Percentiles rank a stretch among this genome's conserved stretches.
These are phyloP conservation scores for Pelagophyceae sp. DNA, from an alignment of 352 stramenopile genomes.

Conservation along the genomic window DNA sequence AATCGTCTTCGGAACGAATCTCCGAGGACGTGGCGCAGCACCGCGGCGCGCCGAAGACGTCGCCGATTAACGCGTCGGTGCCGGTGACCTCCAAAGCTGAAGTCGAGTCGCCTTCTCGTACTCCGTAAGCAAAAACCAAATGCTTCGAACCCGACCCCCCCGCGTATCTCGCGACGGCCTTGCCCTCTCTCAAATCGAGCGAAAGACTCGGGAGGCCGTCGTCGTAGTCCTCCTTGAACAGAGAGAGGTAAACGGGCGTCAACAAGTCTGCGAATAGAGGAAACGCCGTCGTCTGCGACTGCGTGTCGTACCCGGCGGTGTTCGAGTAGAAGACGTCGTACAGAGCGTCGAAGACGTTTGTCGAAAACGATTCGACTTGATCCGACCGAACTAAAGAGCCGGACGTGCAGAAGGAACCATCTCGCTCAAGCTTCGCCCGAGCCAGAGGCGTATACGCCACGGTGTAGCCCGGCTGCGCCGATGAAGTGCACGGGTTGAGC, in stretches of 20 bases:
- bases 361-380: background rate
- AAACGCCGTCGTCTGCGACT: background rate
- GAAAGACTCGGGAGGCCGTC: constrained; percentile 29
- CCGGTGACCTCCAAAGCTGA: constrained; percentile 49
- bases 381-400: no score
- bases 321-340: background rate
- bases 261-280: background rate
- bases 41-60: constrained; percentile 2
- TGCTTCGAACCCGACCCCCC: constrained; percentile 45
- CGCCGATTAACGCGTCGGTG: constrained; percentile 41
- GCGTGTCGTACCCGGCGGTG: background rate
- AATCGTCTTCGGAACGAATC: background rate
- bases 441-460: no score
- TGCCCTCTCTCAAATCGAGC: constrained; percentile 45
- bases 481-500: background rate
- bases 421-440: no score
- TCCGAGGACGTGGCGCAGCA: background rate
- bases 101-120: constrained; percentile 45
- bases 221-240: background rate
- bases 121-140: constrained; percentile 52
- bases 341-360: background rate
- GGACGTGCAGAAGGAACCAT: background rate
- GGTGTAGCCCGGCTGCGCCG: no score
- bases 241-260: background rate
- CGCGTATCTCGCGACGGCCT: constrained; percentile 42